Percentiles rank a stretch among this genome's conserved stretches.
Evolutionary conservation across 805 yeast genomes (phyloP).

Genomic region (Kuraishia floccosa): DNA sequence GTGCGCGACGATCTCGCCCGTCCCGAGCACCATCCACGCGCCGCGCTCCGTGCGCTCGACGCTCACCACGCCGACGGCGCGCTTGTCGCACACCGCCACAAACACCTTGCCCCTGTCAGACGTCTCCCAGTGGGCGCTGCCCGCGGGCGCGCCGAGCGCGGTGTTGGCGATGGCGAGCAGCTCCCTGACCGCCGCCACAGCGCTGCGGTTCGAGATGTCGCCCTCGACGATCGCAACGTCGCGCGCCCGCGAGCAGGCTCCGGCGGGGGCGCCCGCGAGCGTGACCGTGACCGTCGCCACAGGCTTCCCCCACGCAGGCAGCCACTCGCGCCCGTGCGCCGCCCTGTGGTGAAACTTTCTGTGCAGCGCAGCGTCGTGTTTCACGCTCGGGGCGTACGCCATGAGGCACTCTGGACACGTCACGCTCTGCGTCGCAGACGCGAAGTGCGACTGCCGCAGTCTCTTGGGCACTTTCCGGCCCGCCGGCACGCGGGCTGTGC

Average conservation of each 20-base stretch:
- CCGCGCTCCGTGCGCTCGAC: conserved; percentile 36
- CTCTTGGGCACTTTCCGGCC: too few species aligned
- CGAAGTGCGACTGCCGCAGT: neutral
- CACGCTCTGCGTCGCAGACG: conserved; percentile 2
- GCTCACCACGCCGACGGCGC: conserved; percentile 46
- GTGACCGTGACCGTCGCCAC: conserved; percentile 4
- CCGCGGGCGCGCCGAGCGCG: conserved; percentile 46
- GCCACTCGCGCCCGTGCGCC: conserved; percentile 40
- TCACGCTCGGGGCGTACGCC: conserved; percentile 32
- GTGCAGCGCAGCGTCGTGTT: conserved; percentile 35
- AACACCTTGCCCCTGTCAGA: conserved; percentile 31
- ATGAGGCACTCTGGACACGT: conserved; percentile 42
- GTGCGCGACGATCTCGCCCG: conserved; percentile 37
- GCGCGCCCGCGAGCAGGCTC: conserved; percentile 1
- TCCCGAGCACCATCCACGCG: conserved; percentile 48
- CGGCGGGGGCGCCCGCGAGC: neutral
- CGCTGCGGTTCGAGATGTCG: conserved; percentile 17
- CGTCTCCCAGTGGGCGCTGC: conserved; percentile 9
- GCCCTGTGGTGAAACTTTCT: conserved; percentile 37
- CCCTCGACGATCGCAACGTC: conserved; percentile 27
- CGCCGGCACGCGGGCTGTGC: too few species aligned
- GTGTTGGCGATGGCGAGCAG: conserved; percentile 43
- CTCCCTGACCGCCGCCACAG: conserved; percentile 22
- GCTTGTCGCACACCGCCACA: conserved; percentile 29
- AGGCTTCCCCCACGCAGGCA: conserved; percentile 19